These are phyloP conservation scores for Corynespora cassiicola DNA, from an alignment of 2,329 filamentous ascomycete species.

Conservation along the genomic window DNA sequence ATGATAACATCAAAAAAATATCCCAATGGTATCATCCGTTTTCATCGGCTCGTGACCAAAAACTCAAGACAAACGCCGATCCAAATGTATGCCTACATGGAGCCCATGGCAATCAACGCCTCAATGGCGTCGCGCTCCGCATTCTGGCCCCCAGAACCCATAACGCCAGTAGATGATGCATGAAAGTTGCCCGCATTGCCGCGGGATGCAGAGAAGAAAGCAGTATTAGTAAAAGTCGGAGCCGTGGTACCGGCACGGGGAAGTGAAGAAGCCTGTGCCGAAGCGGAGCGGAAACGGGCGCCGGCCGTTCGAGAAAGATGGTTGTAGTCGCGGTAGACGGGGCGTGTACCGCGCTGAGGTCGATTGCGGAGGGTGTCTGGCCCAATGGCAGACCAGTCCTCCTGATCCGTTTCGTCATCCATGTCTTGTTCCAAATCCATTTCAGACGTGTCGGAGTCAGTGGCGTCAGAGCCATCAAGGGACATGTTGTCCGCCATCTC, in stretches of 20 bases:
- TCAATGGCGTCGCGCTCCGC: slow-evolving; percentile 82
- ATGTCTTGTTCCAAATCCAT: slow-evolving; percentile 75
- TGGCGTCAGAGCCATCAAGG: slow-evolving; percentile 69
- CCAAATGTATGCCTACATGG: slow-evolving; percentile 53
- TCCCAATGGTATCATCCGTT: slow-evolving; percentile 9
- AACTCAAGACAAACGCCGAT: slow-evolving; percentile 20
- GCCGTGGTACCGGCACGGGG: slow-evolving; percentile 27
- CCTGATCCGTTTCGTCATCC: slow-evolving; percentile 86
- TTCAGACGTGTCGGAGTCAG: slow-evolving; percentile 78
- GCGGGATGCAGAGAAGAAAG: slow-evolving; percentile 40
- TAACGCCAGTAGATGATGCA: slow-evolving; percentile 34
- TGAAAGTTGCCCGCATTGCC: slow-evolving; percentile 29
- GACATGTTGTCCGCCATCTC: slow-evolving; percentile 91
- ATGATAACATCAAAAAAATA: slow-evolving; percentile 15
- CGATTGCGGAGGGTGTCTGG: slow-evolving; percentile 80
- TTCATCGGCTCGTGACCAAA: slow-evolving; percentile 11
- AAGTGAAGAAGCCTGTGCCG: slow-evolving; percentile 25
- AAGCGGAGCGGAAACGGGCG: slow-evolving; percentile 32
- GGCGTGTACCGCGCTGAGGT: slow-evolving; percentile 34
- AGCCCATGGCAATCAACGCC: slow-evolving; percentile 80
- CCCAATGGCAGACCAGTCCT: slow-evolving; percentile 92
- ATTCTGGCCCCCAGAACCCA: slow-evolving; percentile 49
- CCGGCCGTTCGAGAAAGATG: slow-evolving; percentile 43
- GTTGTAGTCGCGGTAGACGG: slow-evolving; percentile 47
- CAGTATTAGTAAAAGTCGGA: slow-evolving; percentile 31